Evolutionary conservation across 2,329 filamentous ascomycete genomes (phyloP).

Genomic region (Talaromyces atroroseus): DNA sequence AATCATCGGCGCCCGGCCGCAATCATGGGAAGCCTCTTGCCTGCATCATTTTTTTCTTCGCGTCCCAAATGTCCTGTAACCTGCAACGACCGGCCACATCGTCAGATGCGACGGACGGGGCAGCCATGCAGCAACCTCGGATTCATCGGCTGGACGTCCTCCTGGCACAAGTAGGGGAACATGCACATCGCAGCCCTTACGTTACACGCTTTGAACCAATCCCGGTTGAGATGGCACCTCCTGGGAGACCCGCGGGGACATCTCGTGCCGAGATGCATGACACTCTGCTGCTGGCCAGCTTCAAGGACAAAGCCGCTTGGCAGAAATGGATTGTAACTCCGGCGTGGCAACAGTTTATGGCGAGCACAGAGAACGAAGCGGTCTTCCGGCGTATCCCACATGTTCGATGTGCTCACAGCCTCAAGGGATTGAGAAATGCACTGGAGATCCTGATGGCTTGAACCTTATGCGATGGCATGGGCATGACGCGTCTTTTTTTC

Average conservation of each 20-base stretch:
- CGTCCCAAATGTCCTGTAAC: constrained; percentile 23
- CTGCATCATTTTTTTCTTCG: constrained; percentile 26
- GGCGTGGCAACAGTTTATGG: constrained; percentile 25
- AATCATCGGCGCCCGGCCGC: background rate
- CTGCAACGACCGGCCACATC: constrained; percentile 16
- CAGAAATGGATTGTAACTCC: constrained; percentile 19
- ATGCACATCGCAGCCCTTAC: constrained; percentile 21
- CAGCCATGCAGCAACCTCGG: constrained; percentile 5
- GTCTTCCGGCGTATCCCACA: constrained; percentile 24
- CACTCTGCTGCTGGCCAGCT: constrained; percentile 23
- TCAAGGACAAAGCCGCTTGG: constrained; percentile 20
- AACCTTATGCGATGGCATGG: background rate
- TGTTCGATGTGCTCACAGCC: constrained; percentile 25
- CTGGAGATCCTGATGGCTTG: constrained; percentile 19
- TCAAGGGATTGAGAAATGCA: constrained; percentile 23
- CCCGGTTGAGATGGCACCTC: constrained; percentile 21
- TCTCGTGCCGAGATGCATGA: constrained; percentile 22
- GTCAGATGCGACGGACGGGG: constrained; percentile 12
- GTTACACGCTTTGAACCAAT: constrained; percentile 23
- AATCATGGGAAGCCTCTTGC: constrained; percentile 15
- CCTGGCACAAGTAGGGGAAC: constrained; percentile 20
- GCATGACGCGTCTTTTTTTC: background rate
- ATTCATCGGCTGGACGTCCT: constrained; percentile 21
- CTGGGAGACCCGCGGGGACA: constrained; percentile 13
- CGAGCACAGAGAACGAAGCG: constrained; percentile 19